Evolutionary conservation across 176 grass and related monocot species (phyloP).

Genomic region (Thalia dealbata): DNA sequence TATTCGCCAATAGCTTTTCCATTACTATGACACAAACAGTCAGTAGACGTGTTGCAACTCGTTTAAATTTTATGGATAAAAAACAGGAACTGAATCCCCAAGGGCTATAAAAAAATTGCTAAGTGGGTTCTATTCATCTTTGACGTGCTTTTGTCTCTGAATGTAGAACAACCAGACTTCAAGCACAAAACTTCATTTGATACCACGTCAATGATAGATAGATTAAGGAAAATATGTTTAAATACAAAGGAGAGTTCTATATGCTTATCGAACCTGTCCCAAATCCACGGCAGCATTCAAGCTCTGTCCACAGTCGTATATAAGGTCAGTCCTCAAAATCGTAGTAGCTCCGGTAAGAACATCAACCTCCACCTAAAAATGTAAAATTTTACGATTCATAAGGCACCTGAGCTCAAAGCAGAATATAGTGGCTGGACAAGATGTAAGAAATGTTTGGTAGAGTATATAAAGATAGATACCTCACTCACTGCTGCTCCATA

Average conservation of each 20-base stretch:
- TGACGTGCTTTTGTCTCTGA: not conserved
- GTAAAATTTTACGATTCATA: not conserved
- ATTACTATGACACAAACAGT: too few species aligned
- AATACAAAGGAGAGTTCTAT: not conserved
- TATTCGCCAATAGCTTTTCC: too few species aligned
- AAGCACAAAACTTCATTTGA: not conserved
- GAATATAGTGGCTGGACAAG: not conserved
- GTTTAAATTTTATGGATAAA: too few species aligned
- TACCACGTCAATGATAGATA: too few species aligned
- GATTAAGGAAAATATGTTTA: too few species aligned
- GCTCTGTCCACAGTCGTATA: slow-evolving; percentile 88
- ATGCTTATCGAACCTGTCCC: slow-evolving; percentile 47
- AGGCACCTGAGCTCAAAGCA: slow-evolving; percentile 15
- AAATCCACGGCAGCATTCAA: slow-evolving; percentile 94
- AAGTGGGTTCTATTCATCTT: too few species aligned
- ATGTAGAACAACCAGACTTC: slow-evolving; percentile 4
- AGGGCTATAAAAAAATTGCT: too few species aligned
- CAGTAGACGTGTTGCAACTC: too few species aligned
- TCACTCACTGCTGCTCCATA: slow-evolving; percentile 84
- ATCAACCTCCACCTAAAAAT: slow-evolving; percentile 80
- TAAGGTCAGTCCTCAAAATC: slow-evolving; percentile 70
- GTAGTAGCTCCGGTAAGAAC: slow-evolving; percentile 77
- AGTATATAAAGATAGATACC: slow-evolving; percentile 41
- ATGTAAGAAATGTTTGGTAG: not conserved
- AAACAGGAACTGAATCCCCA: too few species aligned